phyloP scores from a whole-genome alignment of 495 filamentous ascomycete genomes.

The Hyaloscypha bicolor region DNA sequence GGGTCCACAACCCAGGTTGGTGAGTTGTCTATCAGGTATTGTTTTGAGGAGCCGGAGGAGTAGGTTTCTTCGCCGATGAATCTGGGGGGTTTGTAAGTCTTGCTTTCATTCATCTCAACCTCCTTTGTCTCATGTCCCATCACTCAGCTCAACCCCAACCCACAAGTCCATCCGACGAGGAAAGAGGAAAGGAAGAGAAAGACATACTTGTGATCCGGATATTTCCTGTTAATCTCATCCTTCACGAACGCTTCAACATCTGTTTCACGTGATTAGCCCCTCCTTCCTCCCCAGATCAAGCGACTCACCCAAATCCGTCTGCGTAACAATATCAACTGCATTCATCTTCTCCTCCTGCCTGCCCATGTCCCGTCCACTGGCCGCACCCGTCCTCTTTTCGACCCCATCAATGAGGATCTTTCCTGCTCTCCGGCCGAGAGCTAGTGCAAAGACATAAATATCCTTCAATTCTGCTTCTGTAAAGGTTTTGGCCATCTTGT shows the following conservation, averaged over 20 bases:
- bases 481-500: slow-evolving; percentile 23
- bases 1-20: slow-evolving; percentile 75
- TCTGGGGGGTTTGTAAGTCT: slow-evolving; percentile 35
- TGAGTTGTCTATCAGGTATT: slow-evolving; percentile 59
- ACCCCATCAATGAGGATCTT: slow-evolving; percentile 56
- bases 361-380: slow-evolving; percentile 29
- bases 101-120: not conserved
- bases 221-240: slow-evolving; percentile 52
- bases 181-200: not conserved
- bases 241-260: slow-evolving; percentile 71
- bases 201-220: slow-evolving; percentile 62
- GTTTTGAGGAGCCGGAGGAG: slow-evolving; percentile 55
- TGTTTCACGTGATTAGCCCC: slow-evolving; percentile 32
- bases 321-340: slow-evolving; percentile 71
- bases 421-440: slow-evolving; percentile 65
- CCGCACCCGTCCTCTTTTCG: slow-evolving; percentile 45
- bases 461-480: slow-evolving; percentile 48
- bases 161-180: not conserved
- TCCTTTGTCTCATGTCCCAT: not conserved
- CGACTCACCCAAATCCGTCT: slow-evolving; percentile 64
- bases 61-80: slow-evolving; percentile 76
- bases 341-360: slow-evolving; percentile 59
- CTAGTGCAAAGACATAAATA: slow-evolving; percentile 66
- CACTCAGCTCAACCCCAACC: not conserved
- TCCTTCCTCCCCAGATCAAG: not conserved